Base-by-base conservation (phyloP, 352 stramenopile genomes). In the Blastocystis sp. region DNA sequence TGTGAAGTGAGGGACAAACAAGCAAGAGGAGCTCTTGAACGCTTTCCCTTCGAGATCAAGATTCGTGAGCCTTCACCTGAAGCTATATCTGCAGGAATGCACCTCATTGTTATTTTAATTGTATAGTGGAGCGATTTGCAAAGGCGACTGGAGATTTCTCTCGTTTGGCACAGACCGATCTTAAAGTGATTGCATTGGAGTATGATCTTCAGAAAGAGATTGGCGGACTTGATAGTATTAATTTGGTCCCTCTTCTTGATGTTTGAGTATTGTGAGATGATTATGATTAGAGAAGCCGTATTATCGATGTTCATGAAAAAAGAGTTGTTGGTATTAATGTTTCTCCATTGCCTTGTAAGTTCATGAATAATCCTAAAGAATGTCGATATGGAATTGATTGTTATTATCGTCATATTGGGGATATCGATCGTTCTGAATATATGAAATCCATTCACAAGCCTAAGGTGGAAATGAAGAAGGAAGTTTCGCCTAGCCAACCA, bases 161-260 rank as follows among this genome's bases (percentile, higher is more conserved):
- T 77, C 78, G 48, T 78, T 79, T 89, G 60, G 35, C 78, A 3
- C 60, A 89, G 51, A 79, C 66, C 5, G 78, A 89, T 77, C 40
- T 89, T 11, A 30, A 68, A 24, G 19, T 89, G 15, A 89, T 89
- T 35, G 78, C 78, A 24, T 56, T 89, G 24, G 51, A 40, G 19
- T 89, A 89, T 30, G 78, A 89, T 59, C 35, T 89, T 19, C 73
- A 84, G 68, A 84, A 89, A 42, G 66, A 89, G 57, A 79, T 89
- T 13, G 54, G 54, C 2, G 66, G 78, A 89, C 22, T 78, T 24
- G 53, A 89, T 35, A 27, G 30, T 6, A 56, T 89, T 22, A 89
- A 89, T 30, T n/a, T 89, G 13, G 42, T 48, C 59, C 66, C 78
- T 57, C 42, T 89, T 13, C 27, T 89, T 19, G 33, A 64, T 40